Base-by-base conservation (phyloP, 176 grass and related monocot species). In the Oryza glaberrima region DNA sequence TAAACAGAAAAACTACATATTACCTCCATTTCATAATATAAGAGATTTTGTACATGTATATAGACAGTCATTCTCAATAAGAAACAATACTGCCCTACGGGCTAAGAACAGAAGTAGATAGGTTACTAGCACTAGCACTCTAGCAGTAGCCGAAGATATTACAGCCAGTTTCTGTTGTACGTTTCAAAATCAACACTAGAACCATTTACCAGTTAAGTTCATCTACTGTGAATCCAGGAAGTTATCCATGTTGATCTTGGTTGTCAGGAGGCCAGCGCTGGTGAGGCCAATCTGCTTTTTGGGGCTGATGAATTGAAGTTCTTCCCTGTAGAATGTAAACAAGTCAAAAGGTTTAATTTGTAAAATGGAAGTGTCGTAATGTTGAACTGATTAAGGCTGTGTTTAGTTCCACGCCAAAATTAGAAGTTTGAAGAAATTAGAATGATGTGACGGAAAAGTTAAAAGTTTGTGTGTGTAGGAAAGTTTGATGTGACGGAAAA, bases 261-360 rank as follows among this genome's bases (percentile, higher is more conserved):
- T 87, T 90, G 80, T 94, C 92, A 85, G 88, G 92, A 76, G 92
- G 87, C 92, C 92, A 90, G 90, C 87, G 82, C 64, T 81, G 63
- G 56, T 94, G 90, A 76, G 73, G 83, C 86, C 80, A 88, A 83
- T 85, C 73, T 82, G 75, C 56, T 83, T 94, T 90, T 87, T 88
- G 87, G 38, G 80, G 67, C 14, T 90, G 88, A 76, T 68, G 81
- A 85, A 89, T 48, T 87, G 88, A 90, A 80, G 80, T 43, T 85
- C 81, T 90, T 88, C 30, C 36, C 77, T 49, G 40, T 41, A 28
- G 47, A 75, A 84, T 8, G 51, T 70, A 77, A 78, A 75, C 65
- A 68, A 11, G 19, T 72, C 76, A 87, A 79, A 80, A 74, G 25
- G 17, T 79, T 64, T 16, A 78, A 51, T 64, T 67, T 52, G 44